Evolutionary conservation across 441 rosid species (phyloP).

Genomic region (Erodium moschatum): DNA sequence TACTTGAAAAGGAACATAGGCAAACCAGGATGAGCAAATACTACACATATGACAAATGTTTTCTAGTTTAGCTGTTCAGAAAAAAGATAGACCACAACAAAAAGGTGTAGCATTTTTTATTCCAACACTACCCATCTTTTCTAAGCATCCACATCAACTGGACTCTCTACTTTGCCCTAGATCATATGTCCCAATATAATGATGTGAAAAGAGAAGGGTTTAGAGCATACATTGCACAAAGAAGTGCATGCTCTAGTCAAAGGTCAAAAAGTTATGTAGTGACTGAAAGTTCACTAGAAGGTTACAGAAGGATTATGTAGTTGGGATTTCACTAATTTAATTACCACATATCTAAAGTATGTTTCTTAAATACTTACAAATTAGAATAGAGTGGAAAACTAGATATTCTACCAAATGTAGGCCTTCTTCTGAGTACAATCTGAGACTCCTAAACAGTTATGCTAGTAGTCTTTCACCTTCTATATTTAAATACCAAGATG

Average conservation of each 20-base stretch:
- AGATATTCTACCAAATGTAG: neutral
- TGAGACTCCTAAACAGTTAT: neutral
- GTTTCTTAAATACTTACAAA: neutral
- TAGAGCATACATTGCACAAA: neutral
- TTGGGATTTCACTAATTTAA: neutral
- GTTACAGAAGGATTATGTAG: neutral
- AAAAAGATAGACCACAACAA: neutral
- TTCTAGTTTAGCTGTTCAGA: neutral
- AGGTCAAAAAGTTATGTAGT: neutral
- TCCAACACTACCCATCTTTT: neutral
- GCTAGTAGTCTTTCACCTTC: neutral
- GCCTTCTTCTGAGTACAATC: neutral
- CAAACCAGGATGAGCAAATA: neutral
- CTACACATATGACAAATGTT: neutral
- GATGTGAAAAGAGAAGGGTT: neutral
- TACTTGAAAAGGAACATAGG: neutral
- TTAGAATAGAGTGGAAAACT: neutral
- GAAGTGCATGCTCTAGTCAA: neutral
- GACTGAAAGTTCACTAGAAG: neutral
- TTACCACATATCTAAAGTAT: too few relatives aligned
- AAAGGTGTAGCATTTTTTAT: neutral
- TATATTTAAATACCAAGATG: neutral
- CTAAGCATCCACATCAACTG: neutral
- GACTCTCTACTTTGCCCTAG: neutral
- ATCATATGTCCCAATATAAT: neutral